A percentile compares a stretch with the other conserved stretches of the same genome.
Evolutionary conservation across 2,329 filamentous ascomycete genomes (phyloP).

Genomic region (Trichophyton simii): DNA sequence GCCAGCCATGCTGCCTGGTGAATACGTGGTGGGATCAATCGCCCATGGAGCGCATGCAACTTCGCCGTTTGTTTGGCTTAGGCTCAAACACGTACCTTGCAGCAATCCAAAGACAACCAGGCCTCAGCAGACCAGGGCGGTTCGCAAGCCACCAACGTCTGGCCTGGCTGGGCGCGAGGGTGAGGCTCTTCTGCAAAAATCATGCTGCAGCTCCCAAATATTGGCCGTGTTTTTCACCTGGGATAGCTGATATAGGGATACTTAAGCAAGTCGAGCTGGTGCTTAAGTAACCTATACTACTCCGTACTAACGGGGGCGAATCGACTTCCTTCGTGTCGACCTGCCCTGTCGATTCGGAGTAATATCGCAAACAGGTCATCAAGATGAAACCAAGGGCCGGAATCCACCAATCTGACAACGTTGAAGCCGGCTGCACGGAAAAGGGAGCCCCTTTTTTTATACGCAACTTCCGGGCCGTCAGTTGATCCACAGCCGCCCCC

Average conservation of each 20-base stretch:
- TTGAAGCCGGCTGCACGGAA: not conserved
- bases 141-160: not conserved
- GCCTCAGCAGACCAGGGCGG: not conserved
- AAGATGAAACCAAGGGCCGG: not conserved
- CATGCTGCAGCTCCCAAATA: not conserved
- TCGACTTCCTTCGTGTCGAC: not conserved
- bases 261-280: not conserved
- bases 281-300: not conserved
- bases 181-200: slow-evolving; percentile 4
- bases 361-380: not conserved
- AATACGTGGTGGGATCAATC: not conserved
- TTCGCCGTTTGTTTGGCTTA: slow-evolving; percentile 2
- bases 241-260: not conserved
- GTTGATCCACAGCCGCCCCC: not conserved
- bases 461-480: not conserved
- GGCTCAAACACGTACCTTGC: slow-evolving; percentile 1
- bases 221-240: not conserved
- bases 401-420: slow-evolving; percentile 1
- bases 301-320: not conserved
- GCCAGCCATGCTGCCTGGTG: not conserved
- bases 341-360: not conserved
- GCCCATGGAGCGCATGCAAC: not conserved
- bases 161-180: not conserved
- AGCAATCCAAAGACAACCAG: not conserved
- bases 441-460: not conserved